Base-by-base conservation (phyloP, 2,329 filamentous ascomycete genomes). In the Colletotrichum graminicola region DNA sequence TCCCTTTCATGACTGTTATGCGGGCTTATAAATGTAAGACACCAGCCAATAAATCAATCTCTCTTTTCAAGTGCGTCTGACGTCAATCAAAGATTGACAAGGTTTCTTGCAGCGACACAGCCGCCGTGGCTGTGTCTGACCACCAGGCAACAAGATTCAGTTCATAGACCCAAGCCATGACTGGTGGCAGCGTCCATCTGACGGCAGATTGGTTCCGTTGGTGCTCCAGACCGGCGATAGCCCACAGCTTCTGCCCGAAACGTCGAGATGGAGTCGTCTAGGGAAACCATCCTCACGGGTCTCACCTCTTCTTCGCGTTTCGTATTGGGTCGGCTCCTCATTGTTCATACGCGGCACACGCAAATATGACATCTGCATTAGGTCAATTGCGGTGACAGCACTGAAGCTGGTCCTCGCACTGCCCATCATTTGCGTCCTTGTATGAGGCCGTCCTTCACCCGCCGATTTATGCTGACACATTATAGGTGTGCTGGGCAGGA, bases 161-260 rank as follows among this genome's bases (percentile, higher is more conserved):
- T 7, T 43, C 16, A 29, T 23, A 41, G 36, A 43, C 56, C 36
- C 56, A 26, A 43, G 26, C 26, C 56, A 60, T 32, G 56, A 60
- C 7, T 60, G 56, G 56, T 60, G 56, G 56, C 11, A 16, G 10
- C 56, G 39, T 26, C 56, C 56, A 47, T 60, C 56, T 21, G 56
- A 60, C 56, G 56, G 56, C 56, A 45, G 41, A 10, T 60, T 60
- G 56, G 56, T 60, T 41, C 56, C 56, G 21, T 41, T 60, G 16
- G 56, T 60, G 11, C 56, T 60, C 11, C 56, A 60, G 26, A 21
- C 39, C 41, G 56, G 56, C 41, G 34, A 47, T 23, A 18, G 47
- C 16, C 26, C 41, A 29, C 26, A 32, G 23, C 5, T 32, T 34
- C 41, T 60, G 26, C 56, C 56, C 41, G 56, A 47, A 36, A 60